Base-by-base conservation (phyloP, 2,329 filamentous ascomycete genomes). In the Thermomyces lanuginosus region DNA sequence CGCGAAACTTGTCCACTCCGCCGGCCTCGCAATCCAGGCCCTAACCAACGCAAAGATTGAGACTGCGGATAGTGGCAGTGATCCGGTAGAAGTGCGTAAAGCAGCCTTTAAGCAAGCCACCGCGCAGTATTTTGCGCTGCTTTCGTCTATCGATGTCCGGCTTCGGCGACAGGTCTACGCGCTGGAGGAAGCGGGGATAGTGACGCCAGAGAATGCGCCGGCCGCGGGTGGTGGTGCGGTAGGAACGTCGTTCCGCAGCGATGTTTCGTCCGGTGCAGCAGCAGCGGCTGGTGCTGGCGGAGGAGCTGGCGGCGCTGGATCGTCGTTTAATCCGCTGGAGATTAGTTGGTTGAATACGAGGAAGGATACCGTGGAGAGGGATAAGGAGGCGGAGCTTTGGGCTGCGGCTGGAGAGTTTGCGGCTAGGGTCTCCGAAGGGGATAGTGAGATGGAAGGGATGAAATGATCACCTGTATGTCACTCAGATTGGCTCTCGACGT, bases 281-380 rank as follows among this genome's bases (percentile, higher is more conserved):
- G 28, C 23, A 8, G 11, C 27, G 13, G 24, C 13, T 6, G 16
- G 17, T 4, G 23, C 22, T 4, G 46, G 36, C 2, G 42, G 40
- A 20, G 34, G 36, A 8, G 39, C 35, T 11, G 31, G 37, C 19
- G 34, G 34, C 11, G 28, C 33, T 24, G 38, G 38, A 4, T 40
- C 29, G 7, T 48, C 54, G 39, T 69, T 37, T 56, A 70, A 46
- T 61, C 72, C 20, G 57, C 60, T 93, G 28, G 84, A 93, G 46
- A 75, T 91, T 8, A 84, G 84, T 16, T 86, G 79, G 70, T 55
- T 95, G 41, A 95, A 93, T 47, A 84, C 80, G 42, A 68, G 81
- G 31, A 81, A 79, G 34, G 76, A 79, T 36, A 76, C 76, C 36
- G 78, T 91, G 12, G 80, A 80, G 30, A 69, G 74, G 42, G 76